Evolutionary conservation across 495 filamentous ascomycete species (phyloP).

Genomic region (Cudoniella acicularis): DNA sequence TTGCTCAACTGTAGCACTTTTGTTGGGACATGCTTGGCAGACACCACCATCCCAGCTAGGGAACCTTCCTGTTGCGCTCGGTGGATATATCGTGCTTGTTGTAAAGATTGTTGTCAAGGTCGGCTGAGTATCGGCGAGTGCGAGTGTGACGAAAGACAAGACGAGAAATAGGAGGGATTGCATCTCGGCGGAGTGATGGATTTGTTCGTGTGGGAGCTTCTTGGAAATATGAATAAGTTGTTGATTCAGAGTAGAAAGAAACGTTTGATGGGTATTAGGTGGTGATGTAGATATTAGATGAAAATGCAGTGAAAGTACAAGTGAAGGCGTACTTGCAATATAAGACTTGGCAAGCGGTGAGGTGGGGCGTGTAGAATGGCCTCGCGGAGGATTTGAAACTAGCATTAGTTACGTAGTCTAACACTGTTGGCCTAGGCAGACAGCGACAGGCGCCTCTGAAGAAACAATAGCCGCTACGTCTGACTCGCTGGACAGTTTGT

Average conservation of each 20-base stretch:
- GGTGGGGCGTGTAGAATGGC: neutral
- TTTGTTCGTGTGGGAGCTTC: too few species aligned
- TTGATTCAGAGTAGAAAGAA: neutral
- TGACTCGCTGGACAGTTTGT: too few species aligned
- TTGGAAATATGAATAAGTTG: too few species aligned
- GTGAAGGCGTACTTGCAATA: neutral
- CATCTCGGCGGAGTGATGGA: neutral
- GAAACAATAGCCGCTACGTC: neutral
- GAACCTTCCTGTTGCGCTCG: neutral
- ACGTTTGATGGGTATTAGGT: neutral
- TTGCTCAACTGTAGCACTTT: neutral
- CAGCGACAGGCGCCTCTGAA: neutral
- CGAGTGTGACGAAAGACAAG: neutral
- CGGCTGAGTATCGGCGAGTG: neutral
- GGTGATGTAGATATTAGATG: neutral
- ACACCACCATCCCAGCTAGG: neutral
- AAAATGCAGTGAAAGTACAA: neutral
- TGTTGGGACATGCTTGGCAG: neutral
- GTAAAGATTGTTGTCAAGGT: neutral
- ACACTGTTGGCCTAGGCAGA: neutral
- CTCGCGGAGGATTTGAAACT: neutral
- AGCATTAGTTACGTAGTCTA: neutral
- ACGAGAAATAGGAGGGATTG: neutral
- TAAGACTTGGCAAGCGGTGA: neutral
- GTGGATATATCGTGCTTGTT: neutral